Evolutionary conservation across 768 basidiomycete genomes (phyloP).

Genomic region (Suillus cothurnatus): DNA sequence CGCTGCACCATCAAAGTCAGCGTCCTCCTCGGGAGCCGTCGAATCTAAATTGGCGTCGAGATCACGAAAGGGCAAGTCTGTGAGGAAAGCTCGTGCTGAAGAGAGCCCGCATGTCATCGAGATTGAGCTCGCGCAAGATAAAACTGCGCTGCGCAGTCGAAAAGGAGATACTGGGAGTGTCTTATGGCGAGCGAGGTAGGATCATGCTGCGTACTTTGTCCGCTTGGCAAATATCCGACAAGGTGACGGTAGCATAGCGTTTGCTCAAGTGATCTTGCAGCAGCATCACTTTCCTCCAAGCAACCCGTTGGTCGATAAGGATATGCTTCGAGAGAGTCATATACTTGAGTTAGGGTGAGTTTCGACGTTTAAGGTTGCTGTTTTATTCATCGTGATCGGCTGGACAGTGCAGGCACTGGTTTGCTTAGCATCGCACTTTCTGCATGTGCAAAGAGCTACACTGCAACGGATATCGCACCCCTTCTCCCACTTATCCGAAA

Average conservation of each 20-base stretch:
- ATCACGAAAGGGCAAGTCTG: conserved; percentile 26
- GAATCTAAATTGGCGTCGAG: conserved; percentile 17
- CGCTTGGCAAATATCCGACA: background rate
- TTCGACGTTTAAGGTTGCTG: background rate
- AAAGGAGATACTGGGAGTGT: conserved; percentile 88
- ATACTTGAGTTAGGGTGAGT: conserved; percentile 77
- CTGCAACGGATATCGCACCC: conserved; percentile 63
- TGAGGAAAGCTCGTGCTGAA: conserved; percentile 17
- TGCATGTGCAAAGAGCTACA: conserved; percentile 63
- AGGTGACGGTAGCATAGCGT: conserved; percentile 55
- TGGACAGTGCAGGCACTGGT: conserved; percentile 69
- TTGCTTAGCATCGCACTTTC: conserved; percentile 65
- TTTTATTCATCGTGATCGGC: conserved; percentile 3
- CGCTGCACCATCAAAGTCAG: conserved; percentile 18
- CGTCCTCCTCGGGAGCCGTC: conserved; percentile 2
- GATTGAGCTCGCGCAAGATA: conserved; percentile 67
- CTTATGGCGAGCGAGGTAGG: conserved; percentile 80
- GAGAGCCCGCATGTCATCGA: conserved; percentile 44
- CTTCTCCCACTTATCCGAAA: conserved; percentile 72
- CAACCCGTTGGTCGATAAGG: conserved; percentile 46
- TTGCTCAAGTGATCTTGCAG: conserved; percentile 61
- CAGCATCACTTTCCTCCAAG: conserved; percentile 48
- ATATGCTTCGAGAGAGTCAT: conserved; percentile 44
- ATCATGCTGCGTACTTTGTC: conserved; percentile 1
- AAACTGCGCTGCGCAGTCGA: conserved; percentile 68